Conservation (phyloP, 2,329 filamentous ascomycete species). For the Fusarium veterinarium region DNA sequence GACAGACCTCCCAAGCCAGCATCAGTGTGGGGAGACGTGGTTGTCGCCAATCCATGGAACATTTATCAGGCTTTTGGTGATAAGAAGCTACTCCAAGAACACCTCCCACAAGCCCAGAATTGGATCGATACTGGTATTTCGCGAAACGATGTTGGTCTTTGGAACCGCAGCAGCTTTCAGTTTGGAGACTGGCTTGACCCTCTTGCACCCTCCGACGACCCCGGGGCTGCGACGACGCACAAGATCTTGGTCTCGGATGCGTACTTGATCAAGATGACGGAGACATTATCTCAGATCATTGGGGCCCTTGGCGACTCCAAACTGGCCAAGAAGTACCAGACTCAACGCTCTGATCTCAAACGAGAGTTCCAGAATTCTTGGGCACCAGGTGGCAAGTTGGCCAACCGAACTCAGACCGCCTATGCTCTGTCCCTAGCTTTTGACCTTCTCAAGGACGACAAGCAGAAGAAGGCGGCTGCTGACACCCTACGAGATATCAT, state of each 20-base stretch:
- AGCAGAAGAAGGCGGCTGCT: slow-evolving; percentile 37
- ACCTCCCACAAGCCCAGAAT: slow-evolving; percentile 35
- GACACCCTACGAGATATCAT: slow-evolving; percentile 47
- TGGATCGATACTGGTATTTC: slow-evolving; percentile 7
- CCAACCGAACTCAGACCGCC: slow-evolving; percentile 55
- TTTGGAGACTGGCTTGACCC: slow-evolving; percentile 62
- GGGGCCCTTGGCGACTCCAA: slow-evolving; percentile 45
- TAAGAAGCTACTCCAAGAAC: background rate
- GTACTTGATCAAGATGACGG: slow-evolving; percentile 57
- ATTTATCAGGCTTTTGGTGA: slow-evolving; percentile 19
- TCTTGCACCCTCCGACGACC: slow-evolving; percentile 51
- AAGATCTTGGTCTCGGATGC: slow-evolving; percentile 57
- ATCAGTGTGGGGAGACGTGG: slow-evolving; percentile 32
- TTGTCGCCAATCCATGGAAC: slow-evolving; percentile 25
- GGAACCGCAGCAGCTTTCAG: slow-evolving; percentile 43
- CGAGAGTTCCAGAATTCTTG: slow-evolving; percentile 48
- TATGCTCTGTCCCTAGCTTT: slow-evolving; percentile 54
- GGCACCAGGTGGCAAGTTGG: slow-evolving; percentile 47
- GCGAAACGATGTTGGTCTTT: slow-evolving; percentile 45
- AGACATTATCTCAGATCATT: slow-evolving; percentile 51
- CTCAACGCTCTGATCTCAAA: slow-evolving; percentile 36
- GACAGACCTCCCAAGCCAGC: background rate
- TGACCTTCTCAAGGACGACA: slow-evolving; percentile 44
- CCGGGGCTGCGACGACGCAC: slow-evolving; percentile 53
- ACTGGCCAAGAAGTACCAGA: slow-evolving; percentile 38